These are phyloP conservation scores for Anaeromyces robustus DNA, from an alignment of 192 early-diverging fungal genomes.

Conservation along the genomic window DNA sequence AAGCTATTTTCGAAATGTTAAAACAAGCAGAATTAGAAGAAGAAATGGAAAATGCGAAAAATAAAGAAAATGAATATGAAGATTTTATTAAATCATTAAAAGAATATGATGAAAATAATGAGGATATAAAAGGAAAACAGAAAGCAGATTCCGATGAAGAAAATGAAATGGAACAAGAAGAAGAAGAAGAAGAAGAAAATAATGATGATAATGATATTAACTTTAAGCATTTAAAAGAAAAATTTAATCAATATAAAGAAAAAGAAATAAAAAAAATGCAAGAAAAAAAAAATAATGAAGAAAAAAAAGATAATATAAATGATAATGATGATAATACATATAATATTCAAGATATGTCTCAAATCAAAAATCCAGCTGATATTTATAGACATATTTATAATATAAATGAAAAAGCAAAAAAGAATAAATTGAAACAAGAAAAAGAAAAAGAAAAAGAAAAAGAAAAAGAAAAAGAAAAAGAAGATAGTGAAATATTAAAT, in stretches of 20 bases:
- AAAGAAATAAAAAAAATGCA: conserved; percentile 18
- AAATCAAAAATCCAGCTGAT: conserved; percentile 14
- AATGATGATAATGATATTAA: too few relatives aligned
- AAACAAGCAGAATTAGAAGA: conserved; percentile 20
- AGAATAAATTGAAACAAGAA: not conserved
- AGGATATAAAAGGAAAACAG: conserved; percentile 16
- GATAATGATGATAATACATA: not conserved
- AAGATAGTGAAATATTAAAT: too few relatives aligned
- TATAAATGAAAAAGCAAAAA: not conserved
- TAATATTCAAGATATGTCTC: not conserved
- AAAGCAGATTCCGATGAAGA: conserved; percentile 6
- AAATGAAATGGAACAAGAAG: conserved; percentile 19
- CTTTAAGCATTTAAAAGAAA: conserved; percentile 10
- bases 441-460: not conserved
- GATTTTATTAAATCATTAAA: conserved; percentile 12
- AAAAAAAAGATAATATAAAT: not conserved
- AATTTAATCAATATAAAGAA: conserved; percentile 19
- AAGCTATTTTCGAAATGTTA: conserved; percentile 18
- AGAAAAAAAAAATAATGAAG: too few relatives aligned
- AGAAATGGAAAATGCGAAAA: conserved; percentile 7
- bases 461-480: not conserved
- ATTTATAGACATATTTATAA: conserved; percentile 17
- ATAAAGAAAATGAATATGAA: conserved; percentile 8
- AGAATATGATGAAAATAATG: conserved; percentile 18
- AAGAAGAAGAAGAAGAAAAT: conserved; percentile 28